Base-by-base conservation (phyloP, 23 red algal genomes). In the Gracilaria gracilis region DNA sequence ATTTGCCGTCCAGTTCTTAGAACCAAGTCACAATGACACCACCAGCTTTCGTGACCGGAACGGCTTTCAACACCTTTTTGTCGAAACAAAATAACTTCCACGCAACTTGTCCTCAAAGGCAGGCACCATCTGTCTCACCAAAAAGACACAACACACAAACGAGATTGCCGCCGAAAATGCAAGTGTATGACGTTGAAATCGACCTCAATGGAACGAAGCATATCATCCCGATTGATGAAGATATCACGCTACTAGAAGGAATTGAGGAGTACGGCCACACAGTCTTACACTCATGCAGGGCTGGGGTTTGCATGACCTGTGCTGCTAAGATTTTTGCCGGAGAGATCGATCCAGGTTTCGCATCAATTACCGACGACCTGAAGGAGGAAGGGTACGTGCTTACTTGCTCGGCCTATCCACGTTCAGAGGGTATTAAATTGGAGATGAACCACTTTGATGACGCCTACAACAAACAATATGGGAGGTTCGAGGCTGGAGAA, bases 251-350 rank as follows among this genome's bases (percentile, higher is more conserved):
- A 9, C 70, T 95, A 25, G 94, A 95, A 62, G 94, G 85, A 7
- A 95, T 95, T 75, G 94, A 95, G 51, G 79, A 83, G 20, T 87
- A 77, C 34, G 94, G 94, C 32, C 21, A 91, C 1, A 72, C 54
- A 44, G 95, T 95, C 33, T 79, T 90, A 34, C 82, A 90, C 61
- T 94, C 91, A 11, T 98, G 95, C 71, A 73, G 95, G 57, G 95
- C 95, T 15, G 95, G 95, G 36, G 95, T 98, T 2, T 98, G 95
- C 71, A 92, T 89, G 28, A 98, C 95, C 8, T 98, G 95, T 42
- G 95, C 95, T 51, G 91, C 89, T 24, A 93, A 93, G 78, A 37
- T 98, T 54, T 25, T 98, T 24, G 54, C 69, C 4, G 95, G 95
- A 1, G 91, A 98, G 21, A 88, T 98, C 55, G 95, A 98, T 57